A percentile compares a stretch with the other conserved stretches of the same genome.
Evolutionary conservation across 148 eudicot species (phyloP).

Genomic region (Persicaria tinctoria): DNA sequence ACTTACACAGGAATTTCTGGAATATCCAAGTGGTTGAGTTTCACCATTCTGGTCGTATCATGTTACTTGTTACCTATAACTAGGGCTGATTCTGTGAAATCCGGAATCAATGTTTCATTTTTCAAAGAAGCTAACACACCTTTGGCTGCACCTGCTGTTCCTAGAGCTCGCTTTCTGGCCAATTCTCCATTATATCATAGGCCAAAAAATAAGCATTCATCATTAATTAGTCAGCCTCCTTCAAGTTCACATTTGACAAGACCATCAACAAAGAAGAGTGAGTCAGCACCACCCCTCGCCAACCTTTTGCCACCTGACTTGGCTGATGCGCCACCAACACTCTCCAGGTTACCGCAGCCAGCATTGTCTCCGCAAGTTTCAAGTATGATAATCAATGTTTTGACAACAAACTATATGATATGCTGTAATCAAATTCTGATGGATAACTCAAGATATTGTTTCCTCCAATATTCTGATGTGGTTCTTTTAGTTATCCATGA

Average conservation of each 20-base stretch:
- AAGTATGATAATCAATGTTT: slow-evolving; percentile 35
- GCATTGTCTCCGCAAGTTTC: slow-evolving; percentile 63
- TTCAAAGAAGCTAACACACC: background rate
- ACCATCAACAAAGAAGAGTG: slow-evolving; percentile 32
- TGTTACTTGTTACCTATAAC: background rate
- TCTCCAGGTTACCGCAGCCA: slow-evolving; percentile 65
- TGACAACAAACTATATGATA: background rate
- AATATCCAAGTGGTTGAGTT: background rate
- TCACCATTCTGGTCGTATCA: background rate
- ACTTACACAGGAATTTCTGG: slow-evolving; percentile 4
- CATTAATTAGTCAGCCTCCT: slow-evolving; percentile 37
- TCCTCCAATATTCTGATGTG: slow-evolving; percentile 4
- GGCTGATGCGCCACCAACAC: slow-evolving; percentile 46
- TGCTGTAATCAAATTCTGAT: background rate
- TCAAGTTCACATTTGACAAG: slow-evolving; percentile 35
- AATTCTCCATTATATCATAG: background rate
- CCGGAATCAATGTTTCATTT: background rate
- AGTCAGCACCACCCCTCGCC: slow-evolving; percentile 25
- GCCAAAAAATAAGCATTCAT: background rate
- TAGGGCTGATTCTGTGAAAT: background rate
- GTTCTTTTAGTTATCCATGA: background rate
- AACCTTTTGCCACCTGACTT: slow-evolving; percentile 31
- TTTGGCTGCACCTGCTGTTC: background rate
- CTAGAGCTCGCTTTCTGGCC: background rate
- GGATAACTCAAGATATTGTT: background rate